Conservation (phyloP, 768 basidiomycete species). For the Amanita muscaria region DNA sequence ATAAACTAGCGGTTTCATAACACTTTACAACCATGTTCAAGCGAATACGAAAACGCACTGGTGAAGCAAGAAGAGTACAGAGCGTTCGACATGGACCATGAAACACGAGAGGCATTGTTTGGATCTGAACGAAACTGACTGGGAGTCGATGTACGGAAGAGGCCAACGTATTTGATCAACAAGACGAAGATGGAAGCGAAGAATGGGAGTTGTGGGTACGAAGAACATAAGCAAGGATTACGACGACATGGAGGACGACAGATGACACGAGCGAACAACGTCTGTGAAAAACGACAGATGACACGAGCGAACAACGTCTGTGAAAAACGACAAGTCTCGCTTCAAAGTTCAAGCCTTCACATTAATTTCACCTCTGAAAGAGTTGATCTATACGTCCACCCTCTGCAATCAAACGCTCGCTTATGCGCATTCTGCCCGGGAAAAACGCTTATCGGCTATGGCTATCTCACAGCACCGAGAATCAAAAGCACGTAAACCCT, state of each 20-base stretch:
- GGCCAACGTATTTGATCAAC: slow-evolving; percentile 5
- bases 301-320: slow-evolving; percentile 19
- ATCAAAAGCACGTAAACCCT: slow-evolving; percentile 48
- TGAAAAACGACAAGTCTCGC: slow-evolving; percentile 13
- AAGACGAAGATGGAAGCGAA: slow-evolving; percentile 14
- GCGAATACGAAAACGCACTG: slow-evolving; percentile 58
- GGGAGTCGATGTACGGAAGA: slow-evolving; percentile 55
- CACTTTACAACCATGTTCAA: slow-evolving; percentile 88
- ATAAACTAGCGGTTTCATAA: too few species aligned
- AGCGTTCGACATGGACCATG: slow-evolving; percentile 53
- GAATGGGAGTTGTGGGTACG: slow-evolving; percentile 12
- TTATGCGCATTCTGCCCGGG: slow-evolving; percentile 65
- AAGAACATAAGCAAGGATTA: slow-evolving; percentile 20
- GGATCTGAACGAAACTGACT: slow-evolving; percentile 68
- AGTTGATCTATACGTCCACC: slow-evolving; percentile 57
- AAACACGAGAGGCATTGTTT: slow-evolving; percentile 55
- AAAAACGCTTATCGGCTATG: slow-evolving; percentile 55
- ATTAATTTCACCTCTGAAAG: slow-evolving; percentile 47
- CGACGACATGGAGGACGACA: slow-evolving; percentile 18
- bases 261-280: slow-evolving; percentile 15
- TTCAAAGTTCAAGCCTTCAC: slow-evolving; percentile 30
- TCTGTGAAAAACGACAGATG: slow-evolving; percentile 20
- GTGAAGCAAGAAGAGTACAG: slow-evolving; percentile 56
- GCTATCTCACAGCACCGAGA: slow-evolving; percentile 50
- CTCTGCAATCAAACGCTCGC: slow-evolving; percentile 44